These are phyloP conservation scores for Aspergillus arachidicola DNA, from an alignment of 2,329 filamentous ascomycete genomes.

Conservation along the genomic window DNA sequence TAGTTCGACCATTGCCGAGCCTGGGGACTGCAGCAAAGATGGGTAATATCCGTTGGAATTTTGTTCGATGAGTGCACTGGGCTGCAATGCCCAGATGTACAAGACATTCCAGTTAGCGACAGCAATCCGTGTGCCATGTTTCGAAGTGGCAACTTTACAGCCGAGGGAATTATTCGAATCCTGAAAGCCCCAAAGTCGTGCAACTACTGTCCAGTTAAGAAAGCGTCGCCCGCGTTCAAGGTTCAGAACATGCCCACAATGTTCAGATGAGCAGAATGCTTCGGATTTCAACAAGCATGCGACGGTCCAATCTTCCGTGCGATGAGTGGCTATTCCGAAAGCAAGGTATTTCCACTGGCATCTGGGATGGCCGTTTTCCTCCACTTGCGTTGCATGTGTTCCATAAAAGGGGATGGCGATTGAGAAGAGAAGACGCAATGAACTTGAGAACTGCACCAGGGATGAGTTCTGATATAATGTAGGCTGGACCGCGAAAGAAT, in stretches of 20 bases:
- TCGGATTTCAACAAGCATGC: constrained; percentile 43
- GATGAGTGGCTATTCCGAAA: constrained; percentile 40
- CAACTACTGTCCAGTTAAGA: constrained; percentile 38
- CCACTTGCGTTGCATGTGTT: constrained; percentile 31
- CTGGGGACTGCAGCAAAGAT: constrained; percentile 24
- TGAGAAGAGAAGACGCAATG: constrained; percentile 34
- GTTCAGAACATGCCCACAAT: constrained; percentile 39
- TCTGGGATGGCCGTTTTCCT: constrained; percentile 11
- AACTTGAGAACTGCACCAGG: constrained; percentile 27
- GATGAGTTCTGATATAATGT: constrained; percentile 26
- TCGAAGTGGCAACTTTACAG: constrained; percentile 41
- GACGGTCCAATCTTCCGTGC: constrained; percentile 36
- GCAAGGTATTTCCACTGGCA: constrained; percentile 46
- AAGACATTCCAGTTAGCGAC: constrained; percentile 46
- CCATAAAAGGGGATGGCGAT: constrained; percentile 45
- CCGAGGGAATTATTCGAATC: constrained; percentile 39
- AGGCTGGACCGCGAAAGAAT: constrained; percentile 15
- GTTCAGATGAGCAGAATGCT: constrained; percentile 26
- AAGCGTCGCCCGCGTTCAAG: constrained; percentile 45
- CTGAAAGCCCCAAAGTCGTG: constrained; percentile 39
- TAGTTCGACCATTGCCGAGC: constrained; percentile 30
- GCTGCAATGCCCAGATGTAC: constrained; percentile 45
- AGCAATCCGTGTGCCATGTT: constrained; percentile 41
- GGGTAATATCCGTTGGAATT: constrained; percentile 37
- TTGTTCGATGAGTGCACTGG: constrained; percentile 38